A percentile compares a stretch with the other conserved stretches of the same genome.
Conservation (phyloP, 2,329 filamentous ascomycete genomes). For the Elsinoe necatrix region DNA sequence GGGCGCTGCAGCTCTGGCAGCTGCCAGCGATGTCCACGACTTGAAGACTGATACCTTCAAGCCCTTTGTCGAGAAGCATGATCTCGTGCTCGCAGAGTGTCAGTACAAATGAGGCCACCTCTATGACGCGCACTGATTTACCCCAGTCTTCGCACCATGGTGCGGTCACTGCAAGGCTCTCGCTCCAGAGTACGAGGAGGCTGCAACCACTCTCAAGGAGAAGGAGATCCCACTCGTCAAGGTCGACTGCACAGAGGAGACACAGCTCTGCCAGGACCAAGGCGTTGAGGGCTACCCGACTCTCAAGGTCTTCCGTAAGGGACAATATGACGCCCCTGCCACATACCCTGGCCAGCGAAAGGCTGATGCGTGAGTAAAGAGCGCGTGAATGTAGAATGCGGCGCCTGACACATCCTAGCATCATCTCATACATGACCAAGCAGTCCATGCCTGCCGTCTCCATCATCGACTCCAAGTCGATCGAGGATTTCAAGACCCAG, state of each 20-base stretch:
- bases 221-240: slow-evolving; percentile 80
- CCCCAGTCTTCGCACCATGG: slow-evolving; percentile 83
- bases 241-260: slow-evolving; percentile 91
- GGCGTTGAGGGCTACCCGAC: slow-evolving; percentile 98
- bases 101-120: slow-evolving; percentile 33
- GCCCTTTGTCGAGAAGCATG: slow-evolving; percentile 74
- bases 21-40: slow-evolving; percentile 71
- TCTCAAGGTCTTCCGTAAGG: slow-evolving; percentile 94
- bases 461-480: slow-evolving; percentile 64
- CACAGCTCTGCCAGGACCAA: slow-evolving; percentile 79
- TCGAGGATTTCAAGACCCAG: slow-evolving; percentile 94
- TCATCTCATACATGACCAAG: slow-evolving; percentile 91
- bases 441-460: slow-evolving; percentile 92
- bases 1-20: slow-evolving; percentile 52
- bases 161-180: slow-evolving; percentile 98
- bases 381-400: slow-evolving; percentile 23
- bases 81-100: slow-evolving; percentile 92
- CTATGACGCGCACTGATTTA: not conserved
- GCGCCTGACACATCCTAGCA: slow-evolving; percentile 32
- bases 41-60: slow-evolving; percentile 82
- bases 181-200: slow-evolving; percentile 82
- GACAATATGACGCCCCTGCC: slow-evolving; percentile 56
- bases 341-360: slow-evolving; percentile 88
- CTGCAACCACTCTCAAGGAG: slow-evolving; percentile 74
- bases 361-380: slow-evolving; percentile 51